Evolutionary conservation across 129 eudicot genomes (phyloP).

Genomic region (Calendula officinalis): DNA sequence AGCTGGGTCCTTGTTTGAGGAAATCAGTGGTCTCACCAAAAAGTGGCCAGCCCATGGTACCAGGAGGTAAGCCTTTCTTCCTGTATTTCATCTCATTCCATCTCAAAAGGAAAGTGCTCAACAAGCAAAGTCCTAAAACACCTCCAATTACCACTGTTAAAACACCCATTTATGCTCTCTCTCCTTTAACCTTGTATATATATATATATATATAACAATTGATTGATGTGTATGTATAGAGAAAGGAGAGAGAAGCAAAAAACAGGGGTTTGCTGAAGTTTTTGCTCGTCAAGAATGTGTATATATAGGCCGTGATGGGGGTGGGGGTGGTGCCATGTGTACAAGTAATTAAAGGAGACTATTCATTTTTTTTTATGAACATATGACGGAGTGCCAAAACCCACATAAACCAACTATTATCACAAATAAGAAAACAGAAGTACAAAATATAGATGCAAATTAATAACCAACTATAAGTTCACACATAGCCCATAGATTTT

Average conservation of each 20-base stretch:
- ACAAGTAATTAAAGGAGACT: too few species aligned
- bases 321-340: too few species aligned
- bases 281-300: conserved; percentile 34
- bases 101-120: conserved; percentile 65
- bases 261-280: conserved; percentile 33
- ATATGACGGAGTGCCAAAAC: too few species aligned
- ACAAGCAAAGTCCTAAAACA: conserved; percentile 57
- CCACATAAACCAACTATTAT: too few species aligned
- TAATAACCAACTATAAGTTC: too few species aligned
- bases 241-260: background rate
- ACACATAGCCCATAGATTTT: too few species aligned
- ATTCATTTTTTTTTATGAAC: too few species aligned
- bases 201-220: conserved; percentile 8
- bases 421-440: too few species aligned
- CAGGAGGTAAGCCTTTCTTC: conserved; percentile 95
- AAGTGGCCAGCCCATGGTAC: conserved; percentile 99
- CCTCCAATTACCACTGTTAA: conserved; percentile 48
- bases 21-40: conserved; percentile 98
- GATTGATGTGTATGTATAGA: background rate
- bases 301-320: conserved; percentile 55
- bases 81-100: conserved; percentile 89
- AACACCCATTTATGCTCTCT: conserved; percentile 66
- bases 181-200: conserved; percentile 19
- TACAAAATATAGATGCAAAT: too few species aligned
- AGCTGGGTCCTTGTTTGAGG: conserved; percentile 89